A percentile compares a stretch with the other conserved stretches of the same genome.
Evolutionary conservation across 2,329 filamentous ascomycete species (phyloP).

Genomic region (Berkeleyomyces rouxiae): DNA sequence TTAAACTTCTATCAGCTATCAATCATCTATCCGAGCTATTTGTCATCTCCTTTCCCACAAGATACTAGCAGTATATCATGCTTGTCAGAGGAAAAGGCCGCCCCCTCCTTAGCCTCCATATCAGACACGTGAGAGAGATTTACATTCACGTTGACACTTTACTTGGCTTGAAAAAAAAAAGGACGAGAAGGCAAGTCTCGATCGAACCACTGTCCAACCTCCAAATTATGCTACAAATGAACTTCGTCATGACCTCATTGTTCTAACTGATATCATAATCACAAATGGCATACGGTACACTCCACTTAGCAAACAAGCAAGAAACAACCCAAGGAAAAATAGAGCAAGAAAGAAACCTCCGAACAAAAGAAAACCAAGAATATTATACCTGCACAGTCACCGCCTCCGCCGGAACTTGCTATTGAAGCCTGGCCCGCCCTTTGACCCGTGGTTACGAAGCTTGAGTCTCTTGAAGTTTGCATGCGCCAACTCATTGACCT

Average conservation of each 20-base stretch:
- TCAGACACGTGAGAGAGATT: no score
- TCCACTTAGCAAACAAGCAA: not conserved
- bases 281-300: not conserved
- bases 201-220: no score
- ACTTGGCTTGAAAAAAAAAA: no score
- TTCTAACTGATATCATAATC: not conserved
- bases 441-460: constrained; percentile 43
- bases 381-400: constrained; percentile 15
- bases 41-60: no score
- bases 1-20: no score
- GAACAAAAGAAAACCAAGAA: not conserved
- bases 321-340: not conserved
- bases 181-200: no score
- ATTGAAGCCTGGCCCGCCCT: constrained; percentile 40
- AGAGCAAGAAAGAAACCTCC: not conserved
- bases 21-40: no score
- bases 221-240: no score
- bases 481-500: constrained; percentile 47
- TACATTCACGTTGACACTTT: no score
- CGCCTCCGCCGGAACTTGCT: constrained; percentile 40
- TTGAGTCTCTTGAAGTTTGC: constrained; percentile 52
- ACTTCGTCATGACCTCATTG: not conserved
- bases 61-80: no score
- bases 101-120: no score
- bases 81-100: no score